Evolutionary conservation across 1,284 basidiomycete genomes (phyloP).

Genomic region (Pisolithus thermaeus): DNA sequence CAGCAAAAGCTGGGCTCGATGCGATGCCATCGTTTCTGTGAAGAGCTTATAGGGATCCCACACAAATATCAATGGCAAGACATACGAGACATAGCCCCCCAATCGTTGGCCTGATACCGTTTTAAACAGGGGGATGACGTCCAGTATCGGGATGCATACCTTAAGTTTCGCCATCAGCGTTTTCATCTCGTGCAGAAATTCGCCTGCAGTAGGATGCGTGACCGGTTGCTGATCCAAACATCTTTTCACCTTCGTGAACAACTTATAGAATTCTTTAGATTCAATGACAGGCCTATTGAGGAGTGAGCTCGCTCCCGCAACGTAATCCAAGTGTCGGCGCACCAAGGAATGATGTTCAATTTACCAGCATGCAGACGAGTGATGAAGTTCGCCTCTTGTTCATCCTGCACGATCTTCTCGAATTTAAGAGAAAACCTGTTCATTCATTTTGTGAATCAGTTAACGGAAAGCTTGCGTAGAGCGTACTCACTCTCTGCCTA

Average conservation of each 20-base stretch:
- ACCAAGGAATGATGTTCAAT: constrained; percentile 45
- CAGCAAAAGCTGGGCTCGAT: constrained; percentile 39
- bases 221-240: constrained; percentile 38
- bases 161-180: constrained; percentile 58
- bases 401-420: constrained; percentile 44
- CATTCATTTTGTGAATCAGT: neutral
- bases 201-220: constrained; percentile 41
- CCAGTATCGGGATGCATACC: constrained; percentile 23
- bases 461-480: neutral
- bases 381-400: constrained; percentile 53
- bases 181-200: constrained; percentile 49
- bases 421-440: constrained; percentile 45
- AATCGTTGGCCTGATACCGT: constrained; percentile 44
- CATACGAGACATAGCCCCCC: constrained; percentile 50
- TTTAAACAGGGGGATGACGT: neutral
- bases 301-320: neutral
- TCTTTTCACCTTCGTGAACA: constrained; percentile 40
- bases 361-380: constrained; percentile 43
- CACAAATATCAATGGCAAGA: constrained; percentile 3
- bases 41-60: neutral
- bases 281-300: constrained; percentile 46
- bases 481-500: constrained; percentile 42
- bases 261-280: constrained; percentile 45
- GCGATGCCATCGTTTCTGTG: constrained; percentile 45
- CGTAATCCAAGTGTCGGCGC: neutral